These are phyloP conservation scores for Suillus decipiens DNA, from an alignment of 768 basidiomycete genomes.

Conservation along the genomic window DNA sequence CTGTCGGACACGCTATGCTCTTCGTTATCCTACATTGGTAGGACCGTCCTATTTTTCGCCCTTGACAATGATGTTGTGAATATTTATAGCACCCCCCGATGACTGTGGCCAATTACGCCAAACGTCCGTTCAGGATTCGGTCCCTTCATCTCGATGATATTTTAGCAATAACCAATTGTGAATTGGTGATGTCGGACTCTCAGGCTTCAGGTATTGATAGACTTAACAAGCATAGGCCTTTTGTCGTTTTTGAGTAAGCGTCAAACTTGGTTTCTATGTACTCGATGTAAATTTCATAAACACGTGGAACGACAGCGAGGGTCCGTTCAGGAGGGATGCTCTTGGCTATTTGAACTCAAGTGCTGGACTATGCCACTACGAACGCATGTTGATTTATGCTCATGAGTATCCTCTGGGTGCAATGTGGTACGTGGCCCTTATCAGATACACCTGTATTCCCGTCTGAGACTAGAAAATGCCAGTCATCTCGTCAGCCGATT, in stretches of 20 bases:
- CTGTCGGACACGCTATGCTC: neutral
- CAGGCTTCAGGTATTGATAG: neutral
- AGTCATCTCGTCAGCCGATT: slow-evolving; percentile 25
- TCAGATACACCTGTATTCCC: no score
- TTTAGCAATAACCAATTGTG: neutral
- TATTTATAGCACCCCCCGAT: neutral
- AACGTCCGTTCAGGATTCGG: neutral
- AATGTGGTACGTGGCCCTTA: slow-evolving; percentile 14
- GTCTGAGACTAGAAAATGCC: neutral
- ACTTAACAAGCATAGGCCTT: neutral
- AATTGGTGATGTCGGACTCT: neutral
- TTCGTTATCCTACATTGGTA: neutral
- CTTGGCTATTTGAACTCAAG: neutral
- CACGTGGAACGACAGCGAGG: slow-evolving; percentile 10
- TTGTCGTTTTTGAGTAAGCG: slow-evolving; percentile 8
- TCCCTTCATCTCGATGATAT: neutral
- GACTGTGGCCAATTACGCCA: neutral
- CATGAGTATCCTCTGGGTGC: slow-evolving; percentile 19
- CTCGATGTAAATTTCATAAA: neutral
- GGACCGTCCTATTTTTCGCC: neutral
- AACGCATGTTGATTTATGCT: slow-evolving; percentile 19
- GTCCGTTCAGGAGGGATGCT: slow-evolving; percentile 15
- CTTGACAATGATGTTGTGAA: neutral
- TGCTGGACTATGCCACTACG: slow-evolving; percentile 2
- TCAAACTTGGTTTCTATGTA: neutral